These are phyloP conservation scores for Fonsecaea multimorphosa DNA, from an alignment of 2,329 filamentous ascomycete genomes.

Conservation along the genomic window DNA sequence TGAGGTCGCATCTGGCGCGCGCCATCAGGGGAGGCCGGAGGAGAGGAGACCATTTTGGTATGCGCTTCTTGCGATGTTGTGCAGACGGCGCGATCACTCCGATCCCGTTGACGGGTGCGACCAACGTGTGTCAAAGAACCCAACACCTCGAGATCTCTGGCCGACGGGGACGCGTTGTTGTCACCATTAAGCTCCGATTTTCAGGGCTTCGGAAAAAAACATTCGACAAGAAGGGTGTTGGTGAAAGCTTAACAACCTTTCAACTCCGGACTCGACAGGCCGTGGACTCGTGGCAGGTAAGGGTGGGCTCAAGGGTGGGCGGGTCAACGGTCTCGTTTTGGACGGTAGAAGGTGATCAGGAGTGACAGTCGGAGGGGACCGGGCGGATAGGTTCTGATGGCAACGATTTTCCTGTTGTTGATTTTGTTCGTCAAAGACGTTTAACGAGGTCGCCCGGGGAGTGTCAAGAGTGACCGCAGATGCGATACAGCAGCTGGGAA, in stretches of 20 bases:
- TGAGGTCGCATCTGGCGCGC: conserved; percentile 34
- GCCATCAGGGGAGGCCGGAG: conserved; percentile 38
- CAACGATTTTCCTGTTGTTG: background rate
- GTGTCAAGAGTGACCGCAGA: background rate
- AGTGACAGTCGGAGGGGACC: conserved; percentile 2
- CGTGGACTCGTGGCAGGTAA: background rate
- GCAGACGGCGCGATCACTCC: conserved; percentile 11
- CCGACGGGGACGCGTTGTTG: conserved; percentile 16
- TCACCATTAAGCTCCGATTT: conserved; percentile 26
- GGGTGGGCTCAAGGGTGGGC: background rate
- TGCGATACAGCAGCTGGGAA: background rate
- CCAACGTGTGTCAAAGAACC: conserved; percentile 21
- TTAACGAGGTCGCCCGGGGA: background rate
- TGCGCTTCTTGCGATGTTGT: conserved; percentile 8
- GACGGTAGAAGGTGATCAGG: conserved; percentile 5
- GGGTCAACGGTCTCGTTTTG: background rate
- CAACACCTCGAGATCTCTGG: conserved; percentile 14
- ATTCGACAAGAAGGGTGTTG: background rate
- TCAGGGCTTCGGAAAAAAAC: conserved; percentile 5
- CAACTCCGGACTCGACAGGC: background rate
- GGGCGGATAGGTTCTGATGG: background rate
- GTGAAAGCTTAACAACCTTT: conserved; percentile 4
- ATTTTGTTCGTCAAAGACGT: background rate
- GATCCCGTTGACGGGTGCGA: background rate
- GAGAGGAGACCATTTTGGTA: conserved; percentile 35